phyloP scores from a whole-genome alignment of 306 rosid genomes.

The Urtica urens region DNA sequence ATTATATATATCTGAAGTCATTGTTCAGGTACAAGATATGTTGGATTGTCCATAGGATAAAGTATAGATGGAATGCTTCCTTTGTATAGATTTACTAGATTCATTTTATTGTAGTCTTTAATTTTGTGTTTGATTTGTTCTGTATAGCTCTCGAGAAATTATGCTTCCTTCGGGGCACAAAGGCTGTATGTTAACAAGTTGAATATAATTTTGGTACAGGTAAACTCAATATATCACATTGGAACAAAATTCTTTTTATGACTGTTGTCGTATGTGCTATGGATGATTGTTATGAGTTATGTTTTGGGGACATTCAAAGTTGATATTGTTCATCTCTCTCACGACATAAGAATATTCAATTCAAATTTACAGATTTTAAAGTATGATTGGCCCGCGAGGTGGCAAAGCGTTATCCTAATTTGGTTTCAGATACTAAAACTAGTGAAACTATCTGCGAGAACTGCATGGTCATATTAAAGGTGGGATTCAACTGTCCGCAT shows the following conservation, averaged over 20 bases:
- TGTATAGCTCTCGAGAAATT: slow-evolving; percentile 70
- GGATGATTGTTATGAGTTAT: too few species aligned
- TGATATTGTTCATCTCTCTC: too few species aligned
- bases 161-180: slow-evolving; percentile 71
- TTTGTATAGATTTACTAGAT: background rate
- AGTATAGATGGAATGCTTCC: too few species aligned
- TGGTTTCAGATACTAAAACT: slow-evolving; percentile 78
- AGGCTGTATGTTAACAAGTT: slow-evolving; percentile 97
- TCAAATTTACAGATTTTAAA: slow-evolving; percentile 63
- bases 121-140: slow-evolving; percentile 16
- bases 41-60: too few species aligned
- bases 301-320: too few species aligned
- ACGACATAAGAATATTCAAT: too few species aligned
- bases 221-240: slow-evolving; percentile 9
- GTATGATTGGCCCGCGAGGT: slow-evolving; percentile 97
- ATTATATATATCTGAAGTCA: slow-evolving; percentile 83
- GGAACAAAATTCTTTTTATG: background rate
- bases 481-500: slow-evolving; percentile 14
- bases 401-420: slow-evolving; percentile 96
- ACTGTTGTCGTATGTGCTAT: too few species aligned
- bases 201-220: slow-evolving; percentile 96
- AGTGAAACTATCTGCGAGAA: slow-evolving; percentile 96
- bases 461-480: slow-evolving; percentile 91
- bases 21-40: slow-evolving; percentile 78
- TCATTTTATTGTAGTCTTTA: slow-evolving; percentile 8